These are phyloP conservation scores for Sphaerulina vaccinii DNA, from an alignment of 2,329 filamentous ascomycete genomes.

Conservation along the genomic window DNA sequence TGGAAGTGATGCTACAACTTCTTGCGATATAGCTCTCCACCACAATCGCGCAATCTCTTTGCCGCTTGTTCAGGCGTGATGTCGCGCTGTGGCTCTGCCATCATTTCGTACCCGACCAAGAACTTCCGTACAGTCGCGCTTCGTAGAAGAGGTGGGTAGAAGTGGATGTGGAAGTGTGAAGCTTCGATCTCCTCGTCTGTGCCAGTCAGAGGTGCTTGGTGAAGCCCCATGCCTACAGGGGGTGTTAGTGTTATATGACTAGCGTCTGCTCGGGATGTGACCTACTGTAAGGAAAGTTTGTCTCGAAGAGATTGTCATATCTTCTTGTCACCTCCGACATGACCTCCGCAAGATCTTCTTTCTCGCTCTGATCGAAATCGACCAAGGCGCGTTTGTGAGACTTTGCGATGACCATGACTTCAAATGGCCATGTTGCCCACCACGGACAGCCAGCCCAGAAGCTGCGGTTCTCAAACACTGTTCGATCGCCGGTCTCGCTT, in stretches of 20 bases:
- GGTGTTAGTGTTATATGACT: background rate
- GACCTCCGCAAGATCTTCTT: constrained; percentile 72
- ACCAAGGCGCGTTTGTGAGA: constrained; percentile 80
- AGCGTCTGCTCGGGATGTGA: constrained; percentile 14
- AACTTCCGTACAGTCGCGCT: constrained; percentile 96
- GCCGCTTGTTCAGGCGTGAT: constrained; percentile 97
- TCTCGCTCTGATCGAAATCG: constrained; percentile 72
- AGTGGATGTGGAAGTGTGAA: constrained; percentile 94
- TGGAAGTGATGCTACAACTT: constrained; percentile 22
- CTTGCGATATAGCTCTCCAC: constrained; percentile 78
- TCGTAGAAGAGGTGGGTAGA: constrained; percentile 89
- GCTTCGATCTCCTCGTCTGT: constrained; percentile 79
- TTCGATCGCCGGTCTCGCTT: constrained; percentile 73
- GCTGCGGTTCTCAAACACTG: constrained; percentile 81
- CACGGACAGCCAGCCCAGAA: constrained; percentile 92
- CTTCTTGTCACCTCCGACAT: constrained; percentile 84
- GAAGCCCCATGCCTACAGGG: constrained; percentile 74
- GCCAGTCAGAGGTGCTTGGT: constrained; percentile 87
- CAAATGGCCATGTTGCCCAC: constrained; percentile 98
- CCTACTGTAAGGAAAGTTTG: constrained; percentile 89
- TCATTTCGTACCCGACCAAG: constrained; percentile 90
- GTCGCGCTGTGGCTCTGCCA: constrained; percentile 96
- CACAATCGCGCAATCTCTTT: constrained; percentile 69
- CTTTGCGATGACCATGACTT: constrained; percentile 85
- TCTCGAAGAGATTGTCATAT: constrained; percentile 97